A percentile compares a stretch with the other conserved stretches of the same genome.
phyloP scores from a whole-genome alignment of 2,329 filamentous ascomycete genomes.

The Helotiales sp. region DNA sequence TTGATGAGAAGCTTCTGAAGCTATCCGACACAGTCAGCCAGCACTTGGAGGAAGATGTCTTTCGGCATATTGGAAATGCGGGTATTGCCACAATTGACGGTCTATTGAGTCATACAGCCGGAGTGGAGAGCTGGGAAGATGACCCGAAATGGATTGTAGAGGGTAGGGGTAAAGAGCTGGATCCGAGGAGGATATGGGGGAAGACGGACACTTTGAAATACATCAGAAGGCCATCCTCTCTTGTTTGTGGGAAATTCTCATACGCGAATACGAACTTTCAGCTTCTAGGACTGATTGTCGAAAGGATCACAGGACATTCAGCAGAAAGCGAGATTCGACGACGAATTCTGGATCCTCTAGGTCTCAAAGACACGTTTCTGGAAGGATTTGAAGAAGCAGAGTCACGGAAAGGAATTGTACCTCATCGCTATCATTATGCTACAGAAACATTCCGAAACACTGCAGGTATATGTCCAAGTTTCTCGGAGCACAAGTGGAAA shows the following conservation, averaged over 20 bases:
- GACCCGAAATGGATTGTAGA: conserved; percentile 16
- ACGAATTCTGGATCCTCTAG: conserved; percentile 9
- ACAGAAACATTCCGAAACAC: conserved; percentile 9
- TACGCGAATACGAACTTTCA: conserved; percentile 13
- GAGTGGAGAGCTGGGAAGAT: conserved; percentile 20
- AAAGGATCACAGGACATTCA: conserved; percentile 7
- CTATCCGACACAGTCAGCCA: conserved; percentile 2
- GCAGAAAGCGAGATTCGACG: conserved; percentile 12
- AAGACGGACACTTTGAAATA: conserved; percentile 15
- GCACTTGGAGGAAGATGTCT: neutral
- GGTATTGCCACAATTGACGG: conserved; percentile 5
- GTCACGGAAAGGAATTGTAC: neutral
- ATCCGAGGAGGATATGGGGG: conserved; percentile 12
- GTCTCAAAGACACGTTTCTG: conserved; percentile 11
- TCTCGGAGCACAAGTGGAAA: neutral
- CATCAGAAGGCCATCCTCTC: conserved; percentile 3
- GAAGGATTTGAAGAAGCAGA: conserved; percentile 12
- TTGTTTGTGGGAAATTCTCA: conserved; percentile 1
- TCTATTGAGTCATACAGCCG: conserved; percentile 15
- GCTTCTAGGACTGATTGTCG: conserved; percentile 13
- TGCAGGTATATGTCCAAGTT: conserved; percentile 14
- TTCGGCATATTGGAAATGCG: conserved; percentile 9
- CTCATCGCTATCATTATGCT: conserved; percentile 18
- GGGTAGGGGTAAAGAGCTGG: conserved; percentile 9
- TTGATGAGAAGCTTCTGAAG: conserved; percentile 13